Percentiles rank a stretch among this genome's conserved stretches.
Conservation (phyloP, 148 eudicot genomes). For the Chenopodium formosanum region DNA sequence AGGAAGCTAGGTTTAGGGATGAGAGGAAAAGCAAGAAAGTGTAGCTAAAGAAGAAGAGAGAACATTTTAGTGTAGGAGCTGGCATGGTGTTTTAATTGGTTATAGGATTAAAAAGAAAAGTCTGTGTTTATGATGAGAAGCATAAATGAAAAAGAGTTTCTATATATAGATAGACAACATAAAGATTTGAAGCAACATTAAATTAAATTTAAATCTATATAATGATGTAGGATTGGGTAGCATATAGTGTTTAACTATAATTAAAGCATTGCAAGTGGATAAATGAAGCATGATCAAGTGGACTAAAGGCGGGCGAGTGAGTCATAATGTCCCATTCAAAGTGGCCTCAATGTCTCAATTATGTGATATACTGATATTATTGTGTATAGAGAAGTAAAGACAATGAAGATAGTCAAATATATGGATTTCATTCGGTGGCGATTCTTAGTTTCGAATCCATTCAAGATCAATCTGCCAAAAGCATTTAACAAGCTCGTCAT, state of each 20-base stretch:
- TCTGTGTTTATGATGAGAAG: not conserved
- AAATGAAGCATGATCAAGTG: no score
- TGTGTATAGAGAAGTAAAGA: no score
- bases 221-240: no score
- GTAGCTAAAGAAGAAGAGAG: not conserved
- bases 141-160: not conserved
- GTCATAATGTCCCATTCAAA: no score
- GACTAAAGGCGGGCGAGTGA: no score
- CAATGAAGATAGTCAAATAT: not conserved
- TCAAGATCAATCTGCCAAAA: not conserved
- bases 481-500: no score
- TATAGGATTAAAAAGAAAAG: not conserved
- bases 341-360: no score
- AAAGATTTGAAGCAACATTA: no score
- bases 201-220: no score
- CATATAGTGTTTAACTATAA: no score
- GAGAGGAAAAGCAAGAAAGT: not conserved
- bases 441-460: not conserved
- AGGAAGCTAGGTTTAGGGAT: not conserved
- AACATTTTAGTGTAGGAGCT: not conserved
- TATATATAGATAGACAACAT: not conserved
- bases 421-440: not conserved
- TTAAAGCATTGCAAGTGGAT: no score
- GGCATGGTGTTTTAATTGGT: not conserved
- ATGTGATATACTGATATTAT: no score